Base-by-base conservation (phyloP, 345 rosid genomes). In the Syzygium oleosum region DNA sequence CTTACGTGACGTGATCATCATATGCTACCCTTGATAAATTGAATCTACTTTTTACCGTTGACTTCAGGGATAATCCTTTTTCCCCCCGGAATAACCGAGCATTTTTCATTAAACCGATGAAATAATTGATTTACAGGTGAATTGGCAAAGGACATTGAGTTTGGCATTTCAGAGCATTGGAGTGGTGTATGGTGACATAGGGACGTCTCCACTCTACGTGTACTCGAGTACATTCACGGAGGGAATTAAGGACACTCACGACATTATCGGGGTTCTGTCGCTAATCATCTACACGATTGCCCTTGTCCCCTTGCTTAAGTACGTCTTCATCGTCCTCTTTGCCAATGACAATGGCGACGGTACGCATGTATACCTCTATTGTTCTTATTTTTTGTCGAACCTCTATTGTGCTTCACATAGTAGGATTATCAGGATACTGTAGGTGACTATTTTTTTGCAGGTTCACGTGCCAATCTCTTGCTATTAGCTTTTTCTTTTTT, bases 131-230 rank as follows among this genome's bases (percentile, higher is more conserved):
- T 16, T 16, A 5, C 85, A 94, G 94, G 27, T 49, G 23, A 86
- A 88, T 51, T 97, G 96, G 99, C 38, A 51, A 73, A 90, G 86
- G 86, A 95, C 95, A 4, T 12, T 86, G 59, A 86, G 65, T 13
- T 84, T 86, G 46, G 88, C 88, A 11, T 86, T 68, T 61, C 88
- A 86, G 85, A 86, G 88, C 68, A 59, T 86, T 19, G 88, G 88
- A 53, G 68, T 86, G 10, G 88, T 86, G 65, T 86, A 86, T 38
- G 88, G 88, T 5, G 88, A 86, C 41, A 29, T 86, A 51, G 80
- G 88, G 65, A 86, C 88, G 6, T 86, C 88, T 29, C 88, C 88
- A 61, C 85, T 86, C 56, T 86, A 86, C 84, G 88, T 86, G 43
- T 86, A 77, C 61, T 15, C 3, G 63, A 52, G 84, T 51, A 86